Percentiles rank a stretch among this genome's conserved stretches.
Evolutionary conservation across 306 rosid species (phyloP).

Genomic region (Pyrus pyrifolia): DNA sequence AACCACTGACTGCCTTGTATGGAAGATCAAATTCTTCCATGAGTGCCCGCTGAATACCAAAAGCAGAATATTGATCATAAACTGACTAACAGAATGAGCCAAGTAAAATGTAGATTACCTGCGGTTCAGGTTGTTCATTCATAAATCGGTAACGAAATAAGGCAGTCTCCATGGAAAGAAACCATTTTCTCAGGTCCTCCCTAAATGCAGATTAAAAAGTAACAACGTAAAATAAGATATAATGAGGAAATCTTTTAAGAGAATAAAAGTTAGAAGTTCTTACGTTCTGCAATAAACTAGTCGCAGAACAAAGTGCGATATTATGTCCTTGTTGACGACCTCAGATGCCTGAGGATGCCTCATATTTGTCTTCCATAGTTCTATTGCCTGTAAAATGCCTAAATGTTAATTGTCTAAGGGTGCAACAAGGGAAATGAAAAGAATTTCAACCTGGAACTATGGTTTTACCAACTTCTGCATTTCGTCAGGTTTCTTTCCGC

Average conservation of each 20-base stretch:
- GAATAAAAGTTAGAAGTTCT: background rate
- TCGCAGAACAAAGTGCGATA: constrained; percentile 87
- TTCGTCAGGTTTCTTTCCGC: constrained; percentile 83
- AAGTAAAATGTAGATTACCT: constrained; percentile 35
- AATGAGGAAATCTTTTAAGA: background rate
- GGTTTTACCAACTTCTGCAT: constrained; percentile 58
- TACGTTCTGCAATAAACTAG: constrained; percentile 93
- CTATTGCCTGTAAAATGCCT: constrained; percentile 33
- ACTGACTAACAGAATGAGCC: constrained; percentile 8
- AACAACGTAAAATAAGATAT: background rate
- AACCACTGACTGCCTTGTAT: constrained; percentile 48
- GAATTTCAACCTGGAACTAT: background rate
- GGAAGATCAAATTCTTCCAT: constrained; percentile 69
- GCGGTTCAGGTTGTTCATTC: constrained; percentile 41
- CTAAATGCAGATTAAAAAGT: constrained; percentile 26
- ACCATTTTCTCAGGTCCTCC: constrained; percentile 95
- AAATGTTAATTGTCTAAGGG: background rate
- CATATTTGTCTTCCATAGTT: constrained; percentile 61
- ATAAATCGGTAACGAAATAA: constrained; percentile 76
- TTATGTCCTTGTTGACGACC: constrained; percentile 68
- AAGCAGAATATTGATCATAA: constrained; percentile 19
- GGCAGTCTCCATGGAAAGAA: constrained; percentile 75
- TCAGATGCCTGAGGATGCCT: constrained; percentile 60
- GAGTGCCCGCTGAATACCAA: constrained; percentile 51
- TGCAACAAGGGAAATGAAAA: background rate